Conservation (phyloP, 2,329 filamentous ascomycete species). For the Xylaria multiplex region DNA sequence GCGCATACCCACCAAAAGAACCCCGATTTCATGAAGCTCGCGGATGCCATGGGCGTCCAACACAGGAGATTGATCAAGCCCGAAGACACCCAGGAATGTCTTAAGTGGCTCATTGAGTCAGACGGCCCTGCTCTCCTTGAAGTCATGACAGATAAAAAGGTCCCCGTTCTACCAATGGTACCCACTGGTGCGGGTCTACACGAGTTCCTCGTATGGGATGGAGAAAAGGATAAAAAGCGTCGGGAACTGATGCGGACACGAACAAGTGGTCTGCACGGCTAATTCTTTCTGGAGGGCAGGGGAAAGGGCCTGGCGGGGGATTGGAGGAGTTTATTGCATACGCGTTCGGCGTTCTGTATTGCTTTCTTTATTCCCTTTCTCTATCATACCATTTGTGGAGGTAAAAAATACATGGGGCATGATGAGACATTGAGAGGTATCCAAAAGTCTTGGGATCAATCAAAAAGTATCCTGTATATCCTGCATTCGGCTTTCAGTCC, state of each 20-base stretch:
- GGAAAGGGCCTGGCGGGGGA: too few species aligned
- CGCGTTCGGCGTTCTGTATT: constrained; percentile 34
- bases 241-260: constrained; percentile 73
- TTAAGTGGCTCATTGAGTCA: constrained; percentile 88
- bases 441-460: constrained; percentile 26
- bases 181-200: constrained; percentile 86
- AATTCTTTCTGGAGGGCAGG: constrained; percentile 9
- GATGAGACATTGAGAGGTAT: constrained; percentile 30
- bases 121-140: constrained; percentile 95
- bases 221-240: constrained; percentile 65
- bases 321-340: constrained; percentile 23
- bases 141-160: constrained; percentile 89
- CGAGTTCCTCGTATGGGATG: constrained; percentile 90
- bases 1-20: constrained; percentile 94
- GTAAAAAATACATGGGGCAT: constrained; percentile 20
- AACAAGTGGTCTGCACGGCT: constrained; percentile 62
- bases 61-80: constrained; percentile 77
- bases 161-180: constrained; percentile 98
- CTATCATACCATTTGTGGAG: constrained; percentile 3
- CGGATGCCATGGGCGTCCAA: constrained; percentile 90
- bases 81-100: constrained; percentile 77
- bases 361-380: constrained; percentile 4
- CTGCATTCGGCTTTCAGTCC: constrained; percentile 16
- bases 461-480: constrained; percentile 29
- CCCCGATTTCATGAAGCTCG: constrained; percentile 94